These are phyloP conservation scores for Harrya chromipes DNA, from an alignment of 768 basidiomycete species.

Conservation along the genomic window DNA sequence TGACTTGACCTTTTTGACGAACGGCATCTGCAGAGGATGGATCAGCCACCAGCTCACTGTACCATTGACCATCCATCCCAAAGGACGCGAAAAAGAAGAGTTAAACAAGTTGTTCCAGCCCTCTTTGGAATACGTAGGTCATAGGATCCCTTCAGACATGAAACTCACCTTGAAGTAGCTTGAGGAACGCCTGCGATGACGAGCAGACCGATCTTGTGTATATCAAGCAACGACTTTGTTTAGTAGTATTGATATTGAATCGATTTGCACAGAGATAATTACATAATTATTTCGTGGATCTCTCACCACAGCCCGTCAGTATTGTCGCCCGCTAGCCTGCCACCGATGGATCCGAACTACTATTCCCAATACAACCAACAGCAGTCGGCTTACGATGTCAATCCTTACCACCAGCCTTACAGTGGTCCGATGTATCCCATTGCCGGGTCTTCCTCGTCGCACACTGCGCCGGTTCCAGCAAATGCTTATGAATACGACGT, in stretches of 20 bases:
- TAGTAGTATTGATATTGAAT: conserved; percentile 28
- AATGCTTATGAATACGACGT: conserved; percentile 94
- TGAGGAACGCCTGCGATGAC: conserved; percentile 29
- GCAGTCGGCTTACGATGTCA: conserved; percentile 57
- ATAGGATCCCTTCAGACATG: neutral
- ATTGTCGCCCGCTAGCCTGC: neutral
- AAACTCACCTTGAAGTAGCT: conserved; percentile 41
- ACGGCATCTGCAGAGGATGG: conserved; percentile 65
- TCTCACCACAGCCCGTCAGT: neutral
- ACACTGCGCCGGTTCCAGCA: conserved; percentile 76
- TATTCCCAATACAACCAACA: conserved; percentile 51
- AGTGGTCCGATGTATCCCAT: conserved; percentile 70
- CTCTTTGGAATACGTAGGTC: neutral
- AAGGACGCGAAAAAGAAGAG: conserved; percentile 1
- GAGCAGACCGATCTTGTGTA: conserved; percentile 16
- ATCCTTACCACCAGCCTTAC: conserved; percentile 82
- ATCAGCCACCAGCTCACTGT: conserved; percentile 31
- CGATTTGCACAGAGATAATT: conserved; percentile 5
- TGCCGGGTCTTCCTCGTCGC: conserved; percentile 60
- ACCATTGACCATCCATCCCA: conserved; percentile 31
- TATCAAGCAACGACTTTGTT: conserved; percentile 19
- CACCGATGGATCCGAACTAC: conserved; percentile 39
- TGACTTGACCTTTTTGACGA: conserved; percentile 96
- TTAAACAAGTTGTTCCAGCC: neutral
- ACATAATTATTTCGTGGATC: conserved; percentile 8